Evolutionary conservation across 257 asterid species (phyloP).

Genomic region (Lantana camara): DNA sequence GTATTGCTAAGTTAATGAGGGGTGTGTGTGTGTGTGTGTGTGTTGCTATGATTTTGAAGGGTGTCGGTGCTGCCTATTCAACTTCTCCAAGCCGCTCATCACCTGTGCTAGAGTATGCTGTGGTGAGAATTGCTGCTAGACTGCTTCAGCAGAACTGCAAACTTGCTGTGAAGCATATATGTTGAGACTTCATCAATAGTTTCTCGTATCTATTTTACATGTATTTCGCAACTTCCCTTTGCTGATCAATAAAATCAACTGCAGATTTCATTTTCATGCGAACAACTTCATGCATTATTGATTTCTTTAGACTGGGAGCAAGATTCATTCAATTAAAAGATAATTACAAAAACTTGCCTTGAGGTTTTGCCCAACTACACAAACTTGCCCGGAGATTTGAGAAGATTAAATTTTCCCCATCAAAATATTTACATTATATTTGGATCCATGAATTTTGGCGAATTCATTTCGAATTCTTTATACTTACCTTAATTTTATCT

Average conservation of each 20-base stretch:
- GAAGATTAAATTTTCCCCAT: too few species aligned
- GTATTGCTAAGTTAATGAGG: conserved; percentile 11
- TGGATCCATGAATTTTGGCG: too few species aligned
- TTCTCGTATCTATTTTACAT: not conserved
- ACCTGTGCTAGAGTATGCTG: conserved; percentile 37
- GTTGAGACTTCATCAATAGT: not conserved
- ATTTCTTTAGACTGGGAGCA: too few species aligned
- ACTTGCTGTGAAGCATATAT: conserved; percentile 2
- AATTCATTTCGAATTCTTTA: too few species aligned
- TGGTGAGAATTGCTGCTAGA: conserved; percentile 38
- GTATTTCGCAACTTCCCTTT: conserved; percentile 1
- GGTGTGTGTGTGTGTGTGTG: not conserved
- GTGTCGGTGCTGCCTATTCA: conserved; percentile 45
- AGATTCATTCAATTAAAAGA: too few species aligned
- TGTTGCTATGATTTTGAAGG: conserved; percentile 32
- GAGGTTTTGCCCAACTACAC: too few species aligned
- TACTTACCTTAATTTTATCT: too few species aligned
- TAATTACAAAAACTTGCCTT: too few species aligned
- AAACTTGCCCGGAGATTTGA: too few species aligned
- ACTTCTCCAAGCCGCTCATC: conserved; percentile 31
- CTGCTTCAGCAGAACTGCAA: not conserved
- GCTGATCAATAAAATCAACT: not conserved
- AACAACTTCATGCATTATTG: not conserved
- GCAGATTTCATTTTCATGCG: not conserved
- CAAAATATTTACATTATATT: too few species aligned